Evolutionary conservation across 768 basidiomycete genomes (phyloP), one percentile per base, ranked within the genome.

Genomic region (Suillus sp.): DNA sequence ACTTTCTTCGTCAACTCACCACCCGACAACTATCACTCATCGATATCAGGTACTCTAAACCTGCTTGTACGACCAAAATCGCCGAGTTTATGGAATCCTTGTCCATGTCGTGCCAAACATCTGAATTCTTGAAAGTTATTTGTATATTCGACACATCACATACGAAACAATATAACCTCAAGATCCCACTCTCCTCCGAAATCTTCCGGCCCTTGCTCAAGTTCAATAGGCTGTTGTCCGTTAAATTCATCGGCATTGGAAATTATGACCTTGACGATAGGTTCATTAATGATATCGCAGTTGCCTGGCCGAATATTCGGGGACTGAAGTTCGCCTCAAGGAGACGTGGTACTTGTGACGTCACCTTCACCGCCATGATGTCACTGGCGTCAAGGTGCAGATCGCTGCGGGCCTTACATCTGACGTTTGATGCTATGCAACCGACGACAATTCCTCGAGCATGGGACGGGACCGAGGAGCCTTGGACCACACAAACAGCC

Each of bases 371-470:
- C 32, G 53, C 53, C 11, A 5, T 54, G 53, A 32, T 54, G 32
- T 54, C 53, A n/a, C n/a, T 54, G 10, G 53, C 53, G 20, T 54
- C 53, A 20, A 32, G 11, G 32, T 54, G 53, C 8, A 54, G 32
- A 10, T 54, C 11, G 20, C 4, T 54, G 53, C 53, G 25, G n/a
- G 1, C 2, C 20, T 18, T 54, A 7, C 32, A 54, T n/a, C n/a
- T 54, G 32, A 54, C 53, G 10, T n/a, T 34, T 11, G 53, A 54
- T 7, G 53, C 53, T 20, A 34, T 32, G 3, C 20, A 7, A 13
- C 2, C 18, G 32, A 32, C 53, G n/a, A n/a, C 1, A n/a, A 6
- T 20, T 34, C 53, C 53, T 34, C 53, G 32, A 7, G 32, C 53
- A 34, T 6, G 32, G 32, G 32, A 54, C 14, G 32, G 53, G 32